Base-by-base conservation (phyloP, 2,329 filamentous ascomycete genomes). In the Geosmithia putterillii region DNA sequence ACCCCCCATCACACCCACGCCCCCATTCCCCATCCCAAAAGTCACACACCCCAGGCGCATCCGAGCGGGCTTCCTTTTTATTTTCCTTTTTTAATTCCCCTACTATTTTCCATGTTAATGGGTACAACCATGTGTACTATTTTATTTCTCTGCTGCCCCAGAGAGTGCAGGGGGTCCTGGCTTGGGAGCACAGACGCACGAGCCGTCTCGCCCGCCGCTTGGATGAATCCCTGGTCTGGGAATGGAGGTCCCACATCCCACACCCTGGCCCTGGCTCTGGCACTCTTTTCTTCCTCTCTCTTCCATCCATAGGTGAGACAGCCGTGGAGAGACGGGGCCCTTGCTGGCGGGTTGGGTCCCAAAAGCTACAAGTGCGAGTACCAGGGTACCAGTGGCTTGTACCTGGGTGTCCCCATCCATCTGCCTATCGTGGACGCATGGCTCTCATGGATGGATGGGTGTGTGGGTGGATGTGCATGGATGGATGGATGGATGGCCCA, bases 251-350 rank as follows among this genome's bases (percentile, higher is more conserved):
- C n/a, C n/a, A n/a, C n/a, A n/a, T n/a, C n/a, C 20, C 21, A 42
- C 32, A 40, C 46, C 53, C 52, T 47, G 52, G 67, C n/a, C n/a
- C n/a, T n/a, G n/a, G 66, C 66, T 62, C 3, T 32, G 28, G 57
- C 60, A n/a, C n/a, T n/a, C n/a, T n/a, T n/a, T n/a, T n/a, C n/a
- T n/a, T n/a, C n/a, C n/a, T n/a, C n/a, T n/a, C n/a, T n/a, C n/a
- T n/a, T n/a, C n/a, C n/a, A n/a, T n/a, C n/a, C n/a, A 64, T 59
- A 65, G 69, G 67, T 72, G 69, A 74, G 69, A 72, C 68, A 70
- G 57, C 18, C 19, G 62, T 63, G 62, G 62, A 60, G n/a, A n/a
- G n/a, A n/a, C n/a, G n/a, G 56, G 57, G 8, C 19, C 20, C 17
- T 14, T 42, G 40, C n/a, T 9, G 34, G 19, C 20, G 18, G 18